Evolutionary conservation across 2,329 filamentous ascomycete species (phyloP), one percentile per base, ranked within the genome.

Genomic region (Phaeoacremonium minimum): DNA sequence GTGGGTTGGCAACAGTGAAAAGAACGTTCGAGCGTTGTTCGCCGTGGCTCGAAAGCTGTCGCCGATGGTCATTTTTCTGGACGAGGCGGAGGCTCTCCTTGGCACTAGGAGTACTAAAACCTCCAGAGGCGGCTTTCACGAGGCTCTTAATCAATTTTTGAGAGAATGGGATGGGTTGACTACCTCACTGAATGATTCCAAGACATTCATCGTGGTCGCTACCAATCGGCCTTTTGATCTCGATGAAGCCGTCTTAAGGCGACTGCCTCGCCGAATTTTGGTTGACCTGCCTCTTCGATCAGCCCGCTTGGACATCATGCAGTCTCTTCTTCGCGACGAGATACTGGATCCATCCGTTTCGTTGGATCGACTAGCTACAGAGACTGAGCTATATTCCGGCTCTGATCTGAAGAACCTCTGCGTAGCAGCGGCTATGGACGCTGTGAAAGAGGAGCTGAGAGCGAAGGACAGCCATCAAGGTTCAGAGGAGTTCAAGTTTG

Each of bases 201-300:
- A 85, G 14, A 88, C 91, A 4, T 97, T 98, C 58, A 91, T 98
- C 60, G 96, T 98, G 89, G 89, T 97, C 0, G 91, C 93, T 18
- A 97, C 90, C 7, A 97, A 98, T 60, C 75, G 91, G 8, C 93
- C 93, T 0, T 96, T 95, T 52, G 93, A 97, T 53, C 77, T 98
- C 1, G 93, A 98, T 51, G 87, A 93, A 49, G 87, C 87, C 8
- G 85, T 93, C 8, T 71, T 93, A 31, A 74, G 87, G n/a, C 75
- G 86, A 11, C 65, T 90, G 15, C 86, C 86, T 3, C 71, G 86
- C 36, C 76, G 84, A 29, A 66, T 91, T 22, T 70, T 90, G 1
- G 76, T 90, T 28, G 86, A 90, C 52, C 66, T 90, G 6, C 86
- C 86, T 0, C 69, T 80, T 2, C 71, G 69, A 36, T 64, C 68